Evolutionary conservation across 2,329 filamentous ascomycete genomes (phyloP).

Genomic region (Fusarium sp.): DNA sequence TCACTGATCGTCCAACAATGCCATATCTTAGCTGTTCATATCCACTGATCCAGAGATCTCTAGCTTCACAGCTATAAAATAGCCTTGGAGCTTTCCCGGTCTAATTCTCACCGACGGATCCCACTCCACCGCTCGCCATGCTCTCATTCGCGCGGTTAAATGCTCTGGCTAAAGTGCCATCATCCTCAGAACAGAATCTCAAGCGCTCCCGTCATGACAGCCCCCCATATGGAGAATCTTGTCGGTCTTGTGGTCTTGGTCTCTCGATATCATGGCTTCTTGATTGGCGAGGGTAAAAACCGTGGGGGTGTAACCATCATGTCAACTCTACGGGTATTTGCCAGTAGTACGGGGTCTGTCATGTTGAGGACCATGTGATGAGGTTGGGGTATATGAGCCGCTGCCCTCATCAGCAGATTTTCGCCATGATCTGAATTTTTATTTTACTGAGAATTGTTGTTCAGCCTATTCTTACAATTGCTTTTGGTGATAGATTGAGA

Average conservation of each 20-base stretch:
- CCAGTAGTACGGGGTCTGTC: too few species aligned
- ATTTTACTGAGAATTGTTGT: background rate
- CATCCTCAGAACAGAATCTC: background rate
- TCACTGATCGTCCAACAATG: background rate
- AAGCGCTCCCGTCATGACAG: slow-evolving; percentile 42
- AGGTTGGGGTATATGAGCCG: slow-evolving; percentile 38
- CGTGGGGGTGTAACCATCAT: slow-evolving; percentile 30
- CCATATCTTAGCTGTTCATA: background rate
- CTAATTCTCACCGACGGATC: slow-evolving; percentile 33
- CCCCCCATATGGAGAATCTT: slow-evolving; percentile 12
- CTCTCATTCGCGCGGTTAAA: slow-evolving; percentile 37
- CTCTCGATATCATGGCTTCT: slow-evolving; percentile 20
- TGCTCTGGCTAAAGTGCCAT: slow-evolving; percentile 15
- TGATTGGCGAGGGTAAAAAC: slow-evolving; percentile 37
- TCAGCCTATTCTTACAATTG: slow-evolving; percentile 21
- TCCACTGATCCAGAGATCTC: background rate
- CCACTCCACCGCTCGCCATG: slow-evolving; percentile 1
- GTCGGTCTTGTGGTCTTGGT: slow-evolving; percentile 11
- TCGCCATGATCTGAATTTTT: slow-evolving; percentile 15
- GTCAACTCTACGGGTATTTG: slow-evolving; percentile 5
- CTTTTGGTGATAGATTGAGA: background rate
- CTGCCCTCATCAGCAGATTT: slow-evolving; percentile 41
- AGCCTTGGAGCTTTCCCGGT: slow-evolving; percentile 15
- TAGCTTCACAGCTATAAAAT: slow-evolving; percentile 14
- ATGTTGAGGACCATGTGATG: slow-evolving; percentile 24